Base-by-base conservation (phyloP, 352 stramenopile species). In the Chrysophaeum taylorii region DNA sequence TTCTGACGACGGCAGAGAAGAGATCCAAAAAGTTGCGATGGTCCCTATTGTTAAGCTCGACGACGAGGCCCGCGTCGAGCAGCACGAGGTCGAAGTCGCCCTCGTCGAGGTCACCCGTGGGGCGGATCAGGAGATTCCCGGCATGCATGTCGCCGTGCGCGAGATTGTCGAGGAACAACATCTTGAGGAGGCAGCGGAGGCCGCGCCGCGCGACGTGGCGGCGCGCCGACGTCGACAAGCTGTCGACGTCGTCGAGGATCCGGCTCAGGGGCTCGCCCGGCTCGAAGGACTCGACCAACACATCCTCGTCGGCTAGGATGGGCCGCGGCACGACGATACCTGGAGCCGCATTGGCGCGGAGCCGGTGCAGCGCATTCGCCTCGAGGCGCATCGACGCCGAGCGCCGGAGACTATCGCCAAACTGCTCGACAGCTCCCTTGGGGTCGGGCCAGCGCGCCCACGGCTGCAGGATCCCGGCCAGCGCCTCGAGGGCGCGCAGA, bases 151-250 rank as follows among this genome's bases (percentile, higher is more conserved):
- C 89, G 69, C 86, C 85, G 66, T 95, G 89, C 14, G 90, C 84
- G 78, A 95, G 97, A 70, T 96, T 97, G 75, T 97, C 89, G 15
- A 94, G 77, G 64, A 97, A 98, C 0, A 97, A 87, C 93, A 98
- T 98, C 48, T 89, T 87, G 15, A 91, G 57, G 23, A 66, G 33
- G 9, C 27, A 9, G 4, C n/a, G 14, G 18, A 66, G 57, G 57
- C 57, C 57, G 31, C 57, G 57, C 57, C 4, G 31, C 31, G 57
- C 57, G 31, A 66, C 2, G 2, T 42, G 2, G 0, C 57, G 57
- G 23, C 27, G 15, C 57, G 57, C 36, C n/a, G 23, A 4, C 45
- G 9, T 54, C 7, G 23, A 9, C 52, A n/a, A 5, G 2, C 9
- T 5, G 7, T 63, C 25, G 25, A 63, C 9, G 27, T 25, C 12